phyloP scores from a whole-genome alignment of 805 yeast genomes.

The Zygotorulaspora florentina region DNA sequence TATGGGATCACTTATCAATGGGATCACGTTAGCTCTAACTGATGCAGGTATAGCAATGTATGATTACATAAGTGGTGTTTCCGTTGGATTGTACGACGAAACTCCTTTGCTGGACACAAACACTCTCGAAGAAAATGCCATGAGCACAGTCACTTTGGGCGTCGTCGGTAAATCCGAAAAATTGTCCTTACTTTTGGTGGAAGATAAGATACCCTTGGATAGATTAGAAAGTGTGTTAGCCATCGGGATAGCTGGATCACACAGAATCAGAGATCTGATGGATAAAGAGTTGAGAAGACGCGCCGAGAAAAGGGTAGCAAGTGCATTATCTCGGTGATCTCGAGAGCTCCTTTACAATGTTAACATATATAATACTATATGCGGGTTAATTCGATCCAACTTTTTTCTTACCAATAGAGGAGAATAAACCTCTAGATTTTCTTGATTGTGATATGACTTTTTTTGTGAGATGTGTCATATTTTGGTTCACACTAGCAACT shows the following conservation, averaged over 20 bases:
- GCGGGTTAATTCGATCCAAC: constrained; percentile 30
- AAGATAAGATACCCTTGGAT: constrained; percentile 82
- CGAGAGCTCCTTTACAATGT: not conserved
- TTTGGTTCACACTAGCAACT: constrained; percentile 41
- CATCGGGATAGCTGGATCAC: constrained; percentile 83
- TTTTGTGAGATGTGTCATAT: constrained; percentile 47
- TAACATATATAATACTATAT: not conserved
- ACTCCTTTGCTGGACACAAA: constrained; percentile 80
- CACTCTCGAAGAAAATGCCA: constrained; percentile 75
- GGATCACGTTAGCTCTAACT: constrained; percentile 81
- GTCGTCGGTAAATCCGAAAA: constrained; percentile 79
- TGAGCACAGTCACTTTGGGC: constrained; percentile 78
- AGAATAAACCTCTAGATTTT: constrained; percentile 49
- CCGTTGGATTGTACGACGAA: constrained; percentile 75
- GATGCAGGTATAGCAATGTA: constrained; percentile 96
- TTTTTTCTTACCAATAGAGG: constrained; percentile 50
- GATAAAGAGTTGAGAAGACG: constrained; percentile 76
- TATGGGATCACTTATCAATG: constrained; percentile 72
- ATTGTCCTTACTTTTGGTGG: constrained; percentile 69
- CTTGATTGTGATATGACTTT: constrained; percentile 50
- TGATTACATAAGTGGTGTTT: constrained; percentile 78
- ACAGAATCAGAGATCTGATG: constrained; percentile 77
- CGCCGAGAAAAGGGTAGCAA: constrained; percentile 56
- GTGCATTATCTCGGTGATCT: constrained; percentile 25
- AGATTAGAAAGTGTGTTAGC: constrained; percentile 69